Percentiles rank a stretch among this genome's conserved stretches.
Conservation (phyloP, 2,329 filamentous ascomycete genomes). For the Pyrenochaeta sp. region DNA sequence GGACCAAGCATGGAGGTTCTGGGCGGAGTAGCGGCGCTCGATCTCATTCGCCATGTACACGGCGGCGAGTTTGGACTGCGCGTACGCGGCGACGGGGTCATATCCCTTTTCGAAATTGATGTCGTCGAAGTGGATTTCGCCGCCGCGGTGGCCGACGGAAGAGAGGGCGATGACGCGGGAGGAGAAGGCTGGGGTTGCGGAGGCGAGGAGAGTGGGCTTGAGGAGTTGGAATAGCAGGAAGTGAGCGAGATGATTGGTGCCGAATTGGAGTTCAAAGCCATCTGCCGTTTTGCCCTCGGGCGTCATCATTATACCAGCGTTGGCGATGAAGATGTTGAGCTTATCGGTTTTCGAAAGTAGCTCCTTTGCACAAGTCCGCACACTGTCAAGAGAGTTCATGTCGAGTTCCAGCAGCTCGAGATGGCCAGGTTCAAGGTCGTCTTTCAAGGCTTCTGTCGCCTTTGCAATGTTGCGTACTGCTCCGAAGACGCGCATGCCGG, state of each 20-base stretch:
- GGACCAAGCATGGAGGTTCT: constrained; percentile 55
- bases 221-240: constrained; percentile 56
- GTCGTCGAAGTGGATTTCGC: constrained; percentile 50
- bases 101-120: constrained; percentile 52
- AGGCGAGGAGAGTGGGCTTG: constrained; percentile 48
- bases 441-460: constrained; percentile 28
- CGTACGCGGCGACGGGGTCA: constrained; percentile 54
- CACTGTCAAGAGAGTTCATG: constrained; percentile 25
- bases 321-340: constrained; percentile 54
- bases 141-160: constrained; percentile 54
- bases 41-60: constrained; percentile 62
- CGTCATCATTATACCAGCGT: constrained; percentile 57
- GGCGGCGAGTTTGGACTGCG: constrained; percentile 60
- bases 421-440: constrained; percentile 28
- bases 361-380: constrained; percentile 27
- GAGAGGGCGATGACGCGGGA: constrained; percentile 60
- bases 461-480: constrained; percentile 57
- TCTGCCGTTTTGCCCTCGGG: constrained; percentile 47
- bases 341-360: constrained; percentile 25
- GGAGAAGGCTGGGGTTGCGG: constrained; percentile 49
- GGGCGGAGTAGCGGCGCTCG: constrained; percentile 56
- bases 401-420: constrained; percentile 49
- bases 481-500: constrained; percentile 55
- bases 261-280: constrained; percentile 51
- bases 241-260: constrained; percentile 59